Evolutionary conservation across 768 basidiomycete genomes (phyloP).

Genomic region (Tremella fuciformis): DNA sequence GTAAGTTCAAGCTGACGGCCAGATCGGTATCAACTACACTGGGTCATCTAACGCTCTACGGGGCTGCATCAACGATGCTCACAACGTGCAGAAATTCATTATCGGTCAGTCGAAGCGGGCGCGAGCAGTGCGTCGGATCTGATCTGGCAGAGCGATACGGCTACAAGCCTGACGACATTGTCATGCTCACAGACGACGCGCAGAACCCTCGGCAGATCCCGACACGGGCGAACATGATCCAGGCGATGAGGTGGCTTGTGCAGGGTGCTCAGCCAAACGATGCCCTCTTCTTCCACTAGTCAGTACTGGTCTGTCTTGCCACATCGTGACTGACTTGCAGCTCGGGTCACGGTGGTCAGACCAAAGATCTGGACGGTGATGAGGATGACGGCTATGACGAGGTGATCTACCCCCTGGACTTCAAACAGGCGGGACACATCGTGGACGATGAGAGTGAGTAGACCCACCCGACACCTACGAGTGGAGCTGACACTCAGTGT

Average conservation of each 20-base stretch:
- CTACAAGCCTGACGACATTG: conserved; percentile 77
- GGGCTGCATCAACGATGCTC: conserved; percentile 90
- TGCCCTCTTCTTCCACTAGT: conserved; percentile 50
- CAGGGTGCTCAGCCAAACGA: conserved; percentile 63
- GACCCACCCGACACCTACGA: background rate
- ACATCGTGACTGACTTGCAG: conserved; percentile 41
- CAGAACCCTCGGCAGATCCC: conserved; percentile 63
- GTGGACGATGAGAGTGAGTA: conserved; percentile 73
- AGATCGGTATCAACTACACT: conserved; percentile 81
- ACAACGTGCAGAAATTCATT: conserved; percentile 69
- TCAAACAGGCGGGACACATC: conserved; percentile 69
- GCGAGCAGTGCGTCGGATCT: background rate
- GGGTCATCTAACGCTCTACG: conserved; percentile 64
- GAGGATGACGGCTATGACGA: conserved; percentile 48
- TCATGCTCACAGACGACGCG: conserved; percentile 76
- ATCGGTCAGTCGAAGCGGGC: conserved; percentile 17
- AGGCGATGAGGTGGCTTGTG: conserved; percentile 92
- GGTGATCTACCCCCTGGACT: conserved; percentile 76
- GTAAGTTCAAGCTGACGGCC: conserved; percentile 6
- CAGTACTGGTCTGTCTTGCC: conserved; percentile 7
- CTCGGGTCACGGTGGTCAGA: conserved; percentile 91
- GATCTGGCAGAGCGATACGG: conserved; percentile 58
- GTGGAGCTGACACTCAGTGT: conserved; percentile 23
- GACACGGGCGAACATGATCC: conserved; percentile 76
- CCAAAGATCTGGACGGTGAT: conserved; percentile 61